Percentiles rank a stretch among this genome's conserved stretches.
Evolutionary conservation across 2,329 filamentous ascomycete genomes (phyloP).

Genomic region (Hypoxylon sp.): DNA sequence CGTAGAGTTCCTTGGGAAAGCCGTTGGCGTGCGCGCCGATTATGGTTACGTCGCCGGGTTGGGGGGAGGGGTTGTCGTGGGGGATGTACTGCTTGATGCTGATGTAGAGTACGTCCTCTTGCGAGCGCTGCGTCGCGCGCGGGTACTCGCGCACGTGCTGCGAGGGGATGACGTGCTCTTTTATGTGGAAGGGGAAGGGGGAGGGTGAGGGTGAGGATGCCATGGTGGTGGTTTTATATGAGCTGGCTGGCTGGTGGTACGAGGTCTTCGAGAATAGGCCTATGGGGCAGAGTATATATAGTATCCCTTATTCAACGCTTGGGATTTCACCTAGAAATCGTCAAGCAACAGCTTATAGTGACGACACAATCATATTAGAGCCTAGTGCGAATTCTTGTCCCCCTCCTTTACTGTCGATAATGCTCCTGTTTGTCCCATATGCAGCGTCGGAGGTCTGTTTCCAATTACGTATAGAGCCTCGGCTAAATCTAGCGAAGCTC

Average conservation of each 20-base stretch:
- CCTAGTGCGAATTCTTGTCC: background rate
- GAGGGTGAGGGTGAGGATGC: conserved; percentile 46
- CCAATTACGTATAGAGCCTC: conserved; percentile 33
- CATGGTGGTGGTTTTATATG: conserved; percentile 3
- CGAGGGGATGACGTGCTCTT: conserved; percentile 80
- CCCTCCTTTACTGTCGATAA: background rate
- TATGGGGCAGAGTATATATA: background rate
- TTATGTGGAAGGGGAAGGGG: conserved; percentile 70
- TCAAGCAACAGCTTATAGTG: conserved; percentile 10
- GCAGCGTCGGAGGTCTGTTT: conserved; percentile 2
- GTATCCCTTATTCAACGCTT: conserved; percentile 5
- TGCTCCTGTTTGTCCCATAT: background rate
- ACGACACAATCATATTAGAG: conserved; percentile 16
- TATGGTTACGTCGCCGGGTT: conserved; percentile 85
- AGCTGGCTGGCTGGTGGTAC: background rate
- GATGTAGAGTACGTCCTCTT: conserved; percentile 81
- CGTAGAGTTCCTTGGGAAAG: conserved; percentile 96
- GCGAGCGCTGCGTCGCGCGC: conserved; percentile 76
- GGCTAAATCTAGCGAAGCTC: conserved; percentile 16
- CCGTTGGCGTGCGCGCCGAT: conserved; percentile 92
- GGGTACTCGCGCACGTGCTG: conserved; percentile 88
- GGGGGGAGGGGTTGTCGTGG: conserved; percentile 75
- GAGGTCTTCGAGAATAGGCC: background rate
- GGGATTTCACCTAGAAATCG: conserved; percentile 9
- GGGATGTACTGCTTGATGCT: conserved; percentile 92